Evolutionary conservation across 169 alveolate species (phyloP), one percentile per base, ranked within the genome.

Genomic region (Babesia ovata): DNA sequence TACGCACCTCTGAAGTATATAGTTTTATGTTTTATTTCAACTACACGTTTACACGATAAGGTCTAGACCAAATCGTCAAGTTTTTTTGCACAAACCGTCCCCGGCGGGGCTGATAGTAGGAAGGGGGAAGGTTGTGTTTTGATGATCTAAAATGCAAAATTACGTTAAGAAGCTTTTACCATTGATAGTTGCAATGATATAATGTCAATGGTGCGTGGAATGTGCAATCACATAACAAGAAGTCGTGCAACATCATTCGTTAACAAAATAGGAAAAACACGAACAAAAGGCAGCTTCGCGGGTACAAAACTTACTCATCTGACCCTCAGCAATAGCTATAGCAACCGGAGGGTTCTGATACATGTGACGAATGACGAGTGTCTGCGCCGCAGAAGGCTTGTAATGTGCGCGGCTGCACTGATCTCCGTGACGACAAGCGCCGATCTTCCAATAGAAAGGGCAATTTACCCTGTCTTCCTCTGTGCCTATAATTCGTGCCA

Each of bases 371-470:
- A 98, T 92, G 42, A 98, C 94, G 29, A 98, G 87, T 0, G 99
- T 97, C 65, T 97, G 98, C 28, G 98, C 94, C 45, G 96, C 92
- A 50, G 97, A 92, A 42, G 99, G 99, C 73, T 95, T 97, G 87
- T 97, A 96, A 87, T 98, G 99, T 42, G 97, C 92, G 70, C 99
- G 92, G 59, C 99, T 95, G 79, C 99, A 98, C 75, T 98, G 98
- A 75, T 98, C 99, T 22, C 99, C 99, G 84, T 98, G 99, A 65
- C 99, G 94, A 77, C 99, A 98, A 7, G 99, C 99, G 24, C 99
- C 99, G 49, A 98, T 98, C 93, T 98, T 98, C 96, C 98, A 97
- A 91, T 96, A 98, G 89, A 98, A 98, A 24, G 99, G 99, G 79
- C 99, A 98, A 86, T 97, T 98, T n/a, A 97, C 98, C 86, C 99